phyloP scores from a whole-genome alignment of 2,329 filamentous ascomycete species.

The Ascochyta lentis region DNA sequence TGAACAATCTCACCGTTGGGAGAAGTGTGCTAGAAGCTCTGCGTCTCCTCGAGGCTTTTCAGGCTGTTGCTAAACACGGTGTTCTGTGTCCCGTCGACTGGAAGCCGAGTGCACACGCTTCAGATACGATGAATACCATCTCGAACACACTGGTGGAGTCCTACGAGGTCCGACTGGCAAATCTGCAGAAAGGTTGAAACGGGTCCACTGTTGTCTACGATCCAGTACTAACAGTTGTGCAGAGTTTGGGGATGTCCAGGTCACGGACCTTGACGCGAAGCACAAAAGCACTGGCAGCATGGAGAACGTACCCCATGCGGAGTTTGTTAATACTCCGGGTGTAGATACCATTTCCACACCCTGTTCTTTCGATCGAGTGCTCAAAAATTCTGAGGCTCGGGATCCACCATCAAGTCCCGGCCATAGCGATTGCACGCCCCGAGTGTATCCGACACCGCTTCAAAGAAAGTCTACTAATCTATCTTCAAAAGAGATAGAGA shows the following conservation, averaged over 20 bases:
- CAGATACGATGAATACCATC: conserved; percentile 32
- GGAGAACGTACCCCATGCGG: conserved; percentile 9
- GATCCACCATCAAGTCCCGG: conserved; percentile 3
- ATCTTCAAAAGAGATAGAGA: background rate
- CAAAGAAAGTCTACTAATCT: too few relatives aligned
- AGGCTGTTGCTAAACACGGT: conserved; percentile 40
- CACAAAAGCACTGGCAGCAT: background rate
- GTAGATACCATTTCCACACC: background rate
- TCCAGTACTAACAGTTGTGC: background rate
- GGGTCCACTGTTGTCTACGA: background rate
- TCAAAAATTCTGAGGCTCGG: background rate
- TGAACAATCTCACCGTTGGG: conserved; percentile 41
- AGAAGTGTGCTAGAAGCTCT: conserved; percentile 40
- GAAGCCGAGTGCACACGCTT: conserved; percentile 28
- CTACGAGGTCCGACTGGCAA: conserved; percentile 35
- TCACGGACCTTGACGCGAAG: conserved; percentile 31
- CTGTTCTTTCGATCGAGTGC: background rate
- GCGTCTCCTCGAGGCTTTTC: conserved; percentile 40
- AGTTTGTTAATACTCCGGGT: background rate
- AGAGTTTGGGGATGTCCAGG: conserved; percentile 29
- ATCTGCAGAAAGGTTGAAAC: conserved; percentile 26
- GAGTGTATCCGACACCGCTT: background rate
- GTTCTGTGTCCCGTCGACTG: conserved; percentile 42
- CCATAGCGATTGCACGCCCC: background rate
- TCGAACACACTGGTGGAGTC: conserved; percentile 36